Evolutionary conservation across 148 eudicot genomes (phyloP), one percentile per base, ranked within the genome.

Genomic region (Fagopyrum homotropicum): DNA sequence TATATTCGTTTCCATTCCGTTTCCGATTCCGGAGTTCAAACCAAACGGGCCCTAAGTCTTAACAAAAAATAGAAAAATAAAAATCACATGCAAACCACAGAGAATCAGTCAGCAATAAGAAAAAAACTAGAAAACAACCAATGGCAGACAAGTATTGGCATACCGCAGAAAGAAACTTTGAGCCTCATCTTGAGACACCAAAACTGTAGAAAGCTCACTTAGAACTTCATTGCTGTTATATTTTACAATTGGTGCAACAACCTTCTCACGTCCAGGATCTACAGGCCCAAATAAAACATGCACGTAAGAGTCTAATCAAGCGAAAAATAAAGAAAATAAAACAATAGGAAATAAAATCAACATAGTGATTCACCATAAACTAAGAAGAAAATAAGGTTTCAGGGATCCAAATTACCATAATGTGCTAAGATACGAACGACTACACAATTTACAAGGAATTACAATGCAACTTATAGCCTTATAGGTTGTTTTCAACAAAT

Each of bases 261-360:
- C 92, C 74, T 92, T 92, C 70, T 75, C 91, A 44, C 89, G 91
- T 57, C 92, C 94, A 72, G 97, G 99, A 82, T 95, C 99, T 95
- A 66, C 45, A 76, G 8, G 74, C 66, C 63, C 77, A 63, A 72
- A 59, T 74, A 40, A 35, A 77, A 68, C 54, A 44, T 63, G 10
- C 10, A 15, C 72, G 40, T 47, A 35, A 54, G 7, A 17, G 19
- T n/a, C 45, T 26, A 52, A 63, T 9, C 9, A 51, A 73, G 54
- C 19, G 51, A 15, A 7, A 49, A 72, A 17, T 9, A 49, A 45
- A 15, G 56, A 7, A 10, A 66, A 14, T 47, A 15, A 66, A 43
- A 66, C 7, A 5, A 59, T 9, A 59, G 22, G 6, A 64, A 66
- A 66, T 16, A 40, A 43, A 30, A 7, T 29, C 44, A 22, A 43